A percentile compares a stretch with the other conserved stretches of the same genome.
These are phyloP conservation scores for Ustulina deusta DNA, from an alignment of 2,329 filamentous ascomycete genomes.

Conservation along the genomic window DNA sequence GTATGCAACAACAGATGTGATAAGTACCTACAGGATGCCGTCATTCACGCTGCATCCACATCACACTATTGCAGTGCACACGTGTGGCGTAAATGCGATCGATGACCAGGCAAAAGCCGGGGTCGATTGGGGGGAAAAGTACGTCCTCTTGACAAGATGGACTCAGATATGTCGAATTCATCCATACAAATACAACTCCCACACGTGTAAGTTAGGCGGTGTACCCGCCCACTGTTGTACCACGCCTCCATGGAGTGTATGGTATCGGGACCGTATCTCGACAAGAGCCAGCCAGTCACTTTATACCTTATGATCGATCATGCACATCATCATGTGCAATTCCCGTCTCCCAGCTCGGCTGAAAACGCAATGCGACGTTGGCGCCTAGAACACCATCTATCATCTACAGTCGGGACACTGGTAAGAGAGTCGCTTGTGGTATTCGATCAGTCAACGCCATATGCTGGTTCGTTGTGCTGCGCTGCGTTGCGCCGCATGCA, in stretches of 20 bases:
- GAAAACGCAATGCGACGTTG: constrained; percentile 33
- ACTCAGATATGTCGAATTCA: neutral
- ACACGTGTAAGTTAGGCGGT: neutral
- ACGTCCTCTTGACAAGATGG: neutral
- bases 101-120: neutral
- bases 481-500: constrained; percentile 30
- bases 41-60: constrained; percentile 1
- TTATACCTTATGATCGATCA: constrained; percentile 31
- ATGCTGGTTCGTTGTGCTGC: constrained; percentile 18
- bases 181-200: neutral
- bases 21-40: constrained; percentile 20
- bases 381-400: constrained; percentile 16
- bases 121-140: neutral
- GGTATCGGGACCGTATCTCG: constrained; percentile 10
- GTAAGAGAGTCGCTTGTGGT: constrained; percentile 5
- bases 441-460: constrained; percentile 12
- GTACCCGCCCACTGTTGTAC: neutral
- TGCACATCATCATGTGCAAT: constrained; percentile 35
- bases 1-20: neutral
- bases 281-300: neutral
- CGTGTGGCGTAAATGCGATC: neutral
- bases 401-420: constrained; percentile 1
- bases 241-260: neutral
- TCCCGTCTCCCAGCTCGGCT: constrained; percentile 24
- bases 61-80: neutral